Evolutionary conservation across 2,329 filamentous ascomycete species (phyloP).

Genomic region (Aspergillus spinulosporus): DNA sequence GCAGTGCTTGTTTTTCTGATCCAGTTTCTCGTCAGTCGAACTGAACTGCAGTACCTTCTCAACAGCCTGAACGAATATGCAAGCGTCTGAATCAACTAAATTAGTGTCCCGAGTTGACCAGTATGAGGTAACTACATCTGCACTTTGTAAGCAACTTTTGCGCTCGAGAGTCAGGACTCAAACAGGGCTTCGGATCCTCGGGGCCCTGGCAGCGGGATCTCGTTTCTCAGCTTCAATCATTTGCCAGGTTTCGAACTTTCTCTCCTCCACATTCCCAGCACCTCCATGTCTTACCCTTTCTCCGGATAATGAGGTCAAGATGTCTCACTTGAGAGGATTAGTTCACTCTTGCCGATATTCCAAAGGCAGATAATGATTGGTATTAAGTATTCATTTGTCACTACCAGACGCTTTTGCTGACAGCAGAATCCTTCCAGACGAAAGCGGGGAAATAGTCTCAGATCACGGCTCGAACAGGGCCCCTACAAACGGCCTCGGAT

Average conservation of each 20-base stretch:
- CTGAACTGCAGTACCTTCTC: neutral
- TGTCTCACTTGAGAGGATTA: conserved; percentile 1
- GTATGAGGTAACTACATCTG: no score
- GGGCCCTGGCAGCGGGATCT: neutral
- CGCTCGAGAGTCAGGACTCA: neutral
- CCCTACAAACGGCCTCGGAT: neutral
- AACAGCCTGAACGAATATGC: no score
- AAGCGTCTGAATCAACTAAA: no score
- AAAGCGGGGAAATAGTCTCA: neutral
- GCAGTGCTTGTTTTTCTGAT: neutral
- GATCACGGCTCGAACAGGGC: neutral
- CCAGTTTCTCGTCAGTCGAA: neutral
- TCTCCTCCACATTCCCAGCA: neutral
- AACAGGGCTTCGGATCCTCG: neutral
- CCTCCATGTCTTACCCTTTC: neutral
- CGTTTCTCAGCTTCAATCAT: conserved; percentile 13
- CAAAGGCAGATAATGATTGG: neutral
- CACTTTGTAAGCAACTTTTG: neutral
- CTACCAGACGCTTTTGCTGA: neutral
- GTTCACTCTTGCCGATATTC: neutral
- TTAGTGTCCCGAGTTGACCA: no score
- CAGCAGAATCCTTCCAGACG: no score
- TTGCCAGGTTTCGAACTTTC: conserved; percentile 22
- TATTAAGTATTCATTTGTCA: neutral
- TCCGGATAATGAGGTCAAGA: neutral